Percentiles rank a stretch among this genome's conserved stretches.
phyloP scores from a whole-genome alignment of 2,329 filamentous ascomycete genomes.

The Massarina eburnea region DNA sequence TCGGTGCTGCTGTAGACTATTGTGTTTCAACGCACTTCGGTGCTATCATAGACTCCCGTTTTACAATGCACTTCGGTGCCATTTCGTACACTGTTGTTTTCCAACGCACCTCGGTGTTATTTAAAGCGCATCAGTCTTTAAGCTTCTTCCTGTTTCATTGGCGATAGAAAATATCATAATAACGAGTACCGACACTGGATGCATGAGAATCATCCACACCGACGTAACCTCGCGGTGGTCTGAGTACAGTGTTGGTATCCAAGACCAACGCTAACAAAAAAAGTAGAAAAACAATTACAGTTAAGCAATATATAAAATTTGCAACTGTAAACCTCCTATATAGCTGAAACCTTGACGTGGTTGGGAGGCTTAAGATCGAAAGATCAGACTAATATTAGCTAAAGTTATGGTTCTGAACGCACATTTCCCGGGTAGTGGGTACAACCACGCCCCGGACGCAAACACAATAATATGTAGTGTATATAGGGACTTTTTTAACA shows the following conservation, averaged over 20 bases:
- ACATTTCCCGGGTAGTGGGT: not conserved
- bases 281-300: not conserved
- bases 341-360: not conserved
- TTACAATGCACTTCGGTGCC: no score
- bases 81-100: no score
- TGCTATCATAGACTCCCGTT: not conserved
- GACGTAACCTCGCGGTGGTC: not conserved
- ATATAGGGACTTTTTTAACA: no score
- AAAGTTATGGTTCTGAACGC: not conserved
- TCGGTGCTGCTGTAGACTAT: no score
- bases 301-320: not conserved
- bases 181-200: no score
- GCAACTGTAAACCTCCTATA: not conserved
- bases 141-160: no score
- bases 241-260: not conserved
- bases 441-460: not conserved
- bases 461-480: not conserved
- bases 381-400: not conserved
- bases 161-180: no score
- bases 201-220: not conserved
- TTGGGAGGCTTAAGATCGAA: not conserved
- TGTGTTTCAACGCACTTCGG: not conserved
- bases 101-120: not conserved
- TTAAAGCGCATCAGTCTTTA: no score
- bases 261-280: not conserved